phyloP scores from a whole-genome alignment of 805 yeast species.

The Hanseniaspora mollemarum region DNA sequence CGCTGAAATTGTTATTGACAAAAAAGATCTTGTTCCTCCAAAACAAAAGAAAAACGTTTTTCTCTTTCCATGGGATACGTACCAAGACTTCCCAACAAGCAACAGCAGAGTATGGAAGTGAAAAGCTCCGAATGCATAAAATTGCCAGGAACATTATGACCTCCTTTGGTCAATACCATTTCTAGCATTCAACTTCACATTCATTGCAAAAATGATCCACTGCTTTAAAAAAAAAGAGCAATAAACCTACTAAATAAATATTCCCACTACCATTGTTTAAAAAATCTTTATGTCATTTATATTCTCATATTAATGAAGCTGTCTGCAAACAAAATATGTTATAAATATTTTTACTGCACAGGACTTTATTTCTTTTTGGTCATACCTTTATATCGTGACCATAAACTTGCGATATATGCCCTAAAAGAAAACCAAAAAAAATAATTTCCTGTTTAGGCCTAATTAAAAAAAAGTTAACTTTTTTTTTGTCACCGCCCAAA shows the following conservation, averaged over 20 bases:
- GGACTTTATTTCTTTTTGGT: no score
- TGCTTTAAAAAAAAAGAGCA: no score
- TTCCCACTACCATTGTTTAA: no score
- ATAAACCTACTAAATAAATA: no score
- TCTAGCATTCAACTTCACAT: background rate
- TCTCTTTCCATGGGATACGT: slow-evolving; percentile 10
- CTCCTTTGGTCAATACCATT: background rate
- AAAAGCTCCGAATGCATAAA: no score
- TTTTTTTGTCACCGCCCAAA: background rate
- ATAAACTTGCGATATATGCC: no score
- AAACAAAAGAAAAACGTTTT: background rate
- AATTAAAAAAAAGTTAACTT: background rate
- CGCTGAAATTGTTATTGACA: background rate
- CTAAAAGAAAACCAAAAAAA: background rate
- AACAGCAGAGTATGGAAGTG: slow-evolving; percentile 11
- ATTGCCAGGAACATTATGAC: background rate
- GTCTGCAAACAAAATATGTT: no score
- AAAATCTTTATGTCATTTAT: no score
- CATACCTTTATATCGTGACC: no score
- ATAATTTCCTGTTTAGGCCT: slow-evolving; percentile 3
- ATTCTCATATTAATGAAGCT: no score
- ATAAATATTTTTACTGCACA: no score
- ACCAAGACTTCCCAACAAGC: slow-evolving; percentile 2
- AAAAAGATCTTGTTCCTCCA: background rate
- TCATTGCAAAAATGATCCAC: no score